phyloP scores from a whole-genome alignment of 208 protist species.

The Leishmania martiniquensis region DNA sequence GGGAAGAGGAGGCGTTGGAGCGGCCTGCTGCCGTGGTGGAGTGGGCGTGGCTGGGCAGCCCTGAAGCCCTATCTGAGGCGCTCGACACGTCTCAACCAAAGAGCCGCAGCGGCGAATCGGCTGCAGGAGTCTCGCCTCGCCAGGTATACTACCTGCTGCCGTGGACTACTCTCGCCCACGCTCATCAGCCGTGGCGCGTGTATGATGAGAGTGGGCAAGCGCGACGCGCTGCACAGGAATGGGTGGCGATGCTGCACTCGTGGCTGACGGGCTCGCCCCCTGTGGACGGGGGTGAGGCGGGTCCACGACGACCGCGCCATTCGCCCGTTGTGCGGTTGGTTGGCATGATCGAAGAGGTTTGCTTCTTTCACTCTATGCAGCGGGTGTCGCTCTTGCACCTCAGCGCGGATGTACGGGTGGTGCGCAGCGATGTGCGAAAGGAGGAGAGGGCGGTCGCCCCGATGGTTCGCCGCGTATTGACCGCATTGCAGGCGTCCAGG shows the following conservation, averaged over 20 bases:
- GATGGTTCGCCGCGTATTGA: conserved; percentile 8
- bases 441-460: conserved; percentile 22
- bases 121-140: background rate
- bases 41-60: conserved; percentile 69
- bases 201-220: conserved; percentile 87
- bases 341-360: conserved; percentile 52
- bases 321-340: conserved; percentile 50
- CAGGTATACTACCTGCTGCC: conserved; percentile 56
- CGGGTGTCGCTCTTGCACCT: conserved; percentile 12
- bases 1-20: background rate
- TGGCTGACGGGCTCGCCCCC: conserved; percentile 22
- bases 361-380: conserved; percentile 35
- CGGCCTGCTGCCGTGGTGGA: background rate
- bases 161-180: conserved; percentile 68
- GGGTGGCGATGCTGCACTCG: conserved; percentile 43
- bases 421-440: conserved; percentile 15
- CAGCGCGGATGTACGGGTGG: conserved; percentile 15
- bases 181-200: conserved; percentile 67
- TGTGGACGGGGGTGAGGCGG: background rate
- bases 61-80: conserved; percentile 41
- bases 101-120: background rate
- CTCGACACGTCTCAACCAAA: conserved; percentile 1
- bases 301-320: background rate
- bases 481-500: background rate
- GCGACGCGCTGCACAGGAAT: conserved; percentile 36